Percentiles rank a stretch among this genome's conserved stretches.
Evolutionary conservation across 441 rosid genomes (phyloP).

Genomic region (Dalechampia spathulata): DNA sequence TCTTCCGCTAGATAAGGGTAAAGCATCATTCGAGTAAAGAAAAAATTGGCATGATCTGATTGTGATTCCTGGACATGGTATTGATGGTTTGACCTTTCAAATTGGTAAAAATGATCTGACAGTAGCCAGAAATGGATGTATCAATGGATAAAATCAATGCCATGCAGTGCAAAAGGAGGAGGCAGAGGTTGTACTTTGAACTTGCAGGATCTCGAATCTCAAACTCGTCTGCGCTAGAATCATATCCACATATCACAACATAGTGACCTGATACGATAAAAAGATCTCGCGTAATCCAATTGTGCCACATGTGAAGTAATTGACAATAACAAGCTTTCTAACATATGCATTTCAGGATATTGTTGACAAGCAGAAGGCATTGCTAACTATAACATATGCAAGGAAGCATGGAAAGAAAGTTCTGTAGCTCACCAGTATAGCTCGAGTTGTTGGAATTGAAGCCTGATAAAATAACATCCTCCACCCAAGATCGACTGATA

Average conservation of each 20-base stretch:
- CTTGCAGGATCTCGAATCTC: constrained; percentile 98
- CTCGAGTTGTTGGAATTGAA: constrained; percentile 30
- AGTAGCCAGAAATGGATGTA: too few species aligned
- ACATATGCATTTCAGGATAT: background rate
- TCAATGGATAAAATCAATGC: too few species aligned
- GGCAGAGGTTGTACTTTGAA: constrained; percentile 46
- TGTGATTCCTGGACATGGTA: too few species aligned
- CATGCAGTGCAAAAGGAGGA: too few species aligned
- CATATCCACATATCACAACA: constrained; percentile 83
- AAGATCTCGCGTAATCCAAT: background rate
- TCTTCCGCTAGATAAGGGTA: background rate
- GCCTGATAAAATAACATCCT: constrained; percentile 48
- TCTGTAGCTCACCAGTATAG: constrained; percentile 59
- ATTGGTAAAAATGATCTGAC: too few species aligned
- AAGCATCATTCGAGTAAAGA: background rate
- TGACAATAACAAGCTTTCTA: background rate
- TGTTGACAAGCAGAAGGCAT: background rate
- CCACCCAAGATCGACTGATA: constrained; percentile 56
- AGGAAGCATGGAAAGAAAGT: background rate
- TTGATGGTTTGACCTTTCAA: too few species aligned
- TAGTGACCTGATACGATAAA: constrained; percentile 55
- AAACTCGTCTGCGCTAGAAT: constrained; percentile 65
- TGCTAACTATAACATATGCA: background rate
- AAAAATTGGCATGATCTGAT: background rate
- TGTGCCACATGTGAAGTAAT: background rate